These are phyloP conservation scores for Cudoniella acicularis DNA, from an alignment of 495 filamentous ascomycete genomes.

Conservation along the genomic window DNA sequence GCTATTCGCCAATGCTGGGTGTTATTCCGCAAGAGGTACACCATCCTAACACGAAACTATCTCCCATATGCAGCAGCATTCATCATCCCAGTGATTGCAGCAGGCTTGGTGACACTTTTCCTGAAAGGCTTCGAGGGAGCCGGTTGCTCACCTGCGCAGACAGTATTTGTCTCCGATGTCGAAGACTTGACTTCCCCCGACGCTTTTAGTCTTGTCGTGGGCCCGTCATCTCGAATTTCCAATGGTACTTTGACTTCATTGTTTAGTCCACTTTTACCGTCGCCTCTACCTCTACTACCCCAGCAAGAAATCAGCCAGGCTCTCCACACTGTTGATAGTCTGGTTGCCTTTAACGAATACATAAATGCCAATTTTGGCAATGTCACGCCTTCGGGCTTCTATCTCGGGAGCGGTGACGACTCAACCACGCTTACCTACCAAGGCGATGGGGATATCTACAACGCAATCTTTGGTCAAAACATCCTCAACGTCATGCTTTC, in stretches of 20 bases:
- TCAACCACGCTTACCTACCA: conserved; percentile 60
- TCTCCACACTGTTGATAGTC: conserved; percentile 53
- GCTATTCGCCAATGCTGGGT: conserved; percentile 64
- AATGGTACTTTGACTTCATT: conserved; percentile 37
- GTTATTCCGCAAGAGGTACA: conserved; percentile 72
- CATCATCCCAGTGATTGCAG: conserved; percentile 69
- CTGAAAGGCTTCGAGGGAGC: conserved; percentile 51
- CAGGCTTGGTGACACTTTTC: conserved; percentile 71
- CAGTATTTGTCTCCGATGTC: conserved; percentile 33
- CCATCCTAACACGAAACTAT: conserved; percentile 71
- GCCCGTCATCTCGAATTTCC: conserved; percentile 52
- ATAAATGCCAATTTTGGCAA: conserved; percentile 57
- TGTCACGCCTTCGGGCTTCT: conserved; percentile 73
- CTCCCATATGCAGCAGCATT: conserved; percentile 69
- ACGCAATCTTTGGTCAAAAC: conserved; percentile 66
- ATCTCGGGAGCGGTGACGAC: conserved; percentile 49
- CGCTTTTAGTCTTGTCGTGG: conserved; percentile 52
- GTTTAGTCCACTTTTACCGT: conserved; percentile 35
- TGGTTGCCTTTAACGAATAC: conserved; percentile 64
- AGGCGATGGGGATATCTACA: conserved; percentile 45
- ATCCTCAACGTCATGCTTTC: conserved; percentile 61
- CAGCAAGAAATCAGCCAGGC: neutral
- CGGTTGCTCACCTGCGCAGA: conserved; percentile 53
- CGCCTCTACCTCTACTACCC: conserved; percentile 22
- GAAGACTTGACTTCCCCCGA: conserved; percentile 34